phyloP scores from a whole-genome alignment of 164 flowering plant species.

The Amborella trichopoda region DNA sequence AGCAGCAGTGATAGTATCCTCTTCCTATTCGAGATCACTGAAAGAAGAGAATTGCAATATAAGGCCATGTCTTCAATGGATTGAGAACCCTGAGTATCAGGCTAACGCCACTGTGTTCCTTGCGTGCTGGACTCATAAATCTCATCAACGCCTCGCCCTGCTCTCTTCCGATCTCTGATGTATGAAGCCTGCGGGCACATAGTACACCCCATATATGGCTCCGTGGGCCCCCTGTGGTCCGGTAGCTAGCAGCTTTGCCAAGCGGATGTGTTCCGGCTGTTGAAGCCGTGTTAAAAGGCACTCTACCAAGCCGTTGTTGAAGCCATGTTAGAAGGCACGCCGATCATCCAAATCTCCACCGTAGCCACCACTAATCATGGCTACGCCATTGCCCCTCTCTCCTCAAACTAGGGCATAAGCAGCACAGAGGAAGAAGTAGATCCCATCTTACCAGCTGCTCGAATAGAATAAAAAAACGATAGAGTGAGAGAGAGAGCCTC shows the following conservation, averaged over 20 bases:
- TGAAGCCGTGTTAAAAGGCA: slow-evolving; percentile 55
- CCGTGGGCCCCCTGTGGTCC: slow-evolving; percentile 64
- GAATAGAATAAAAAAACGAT: no score
- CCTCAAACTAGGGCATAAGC: no score
- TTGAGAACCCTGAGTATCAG: slow-evolving; percentile 41
- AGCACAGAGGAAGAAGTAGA: no score
- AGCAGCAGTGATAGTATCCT: no score
- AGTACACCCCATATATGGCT: slow-evolving; percentile 65
- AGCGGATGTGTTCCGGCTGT: no score
- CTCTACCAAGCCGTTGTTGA: no score
- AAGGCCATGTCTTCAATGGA: slow-evolving; percentile 48
- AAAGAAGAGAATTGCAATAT: slow-evolving; percentile 41
- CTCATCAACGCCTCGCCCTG: slow-evolving; percentile 92
- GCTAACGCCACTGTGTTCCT: slow-evolving; percentile 91
- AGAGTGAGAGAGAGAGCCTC: no score
- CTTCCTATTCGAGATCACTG: no score
- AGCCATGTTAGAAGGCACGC: no score
- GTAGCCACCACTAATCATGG: slow-evolving; percentile 30
- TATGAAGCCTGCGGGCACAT: slow-evolving; percentile 88
- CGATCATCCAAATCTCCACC: slow-evolving; percentile 28
- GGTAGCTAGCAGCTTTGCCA: slow-evolving; percentile 71
- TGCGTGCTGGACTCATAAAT: slow-evolving; percentile 95
- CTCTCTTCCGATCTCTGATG: slow-evolving; percentile 53
- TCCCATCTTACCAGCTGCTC: no score
- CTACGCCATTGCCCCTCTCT: no score